Base-by-base conservation (phyloP, 1,284 basidiomycete genomes). In the Melampsora americana region DNA sequence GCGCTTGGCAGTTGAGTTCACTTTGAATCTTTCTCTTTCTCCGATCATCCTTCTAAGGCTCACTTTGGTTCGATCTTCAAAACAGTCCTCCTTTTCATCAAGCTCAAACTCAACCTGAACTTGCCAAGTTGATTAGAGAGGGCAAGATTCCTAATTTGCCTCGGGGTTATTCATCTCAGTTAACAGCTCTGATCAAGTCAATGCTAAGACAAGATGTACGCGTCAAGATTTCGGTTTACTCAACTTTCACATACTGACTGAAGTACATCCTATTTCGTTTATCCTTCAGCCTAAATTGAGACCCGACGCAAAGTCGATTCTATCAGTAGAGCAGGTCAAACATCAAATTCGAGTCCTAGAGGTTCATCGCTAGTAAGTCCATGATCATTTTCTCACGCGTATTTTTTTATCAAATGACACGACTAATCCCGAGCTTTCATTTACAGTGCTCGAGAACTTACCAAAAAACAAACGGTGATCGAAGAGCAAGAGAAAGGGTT, bases 141-240 rank as follows among this genome's bases (percentile, higher is more conserved):
- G 92, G 91, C 18, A 88, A 91, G 28, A 92, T 95, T 82, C 93
- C 93, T 16, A 90, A 91, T 16, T 83, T 95, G 68, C 93, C 92
- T 0, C 86, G 89, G 79, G 88, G 89, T 2, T 95, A 95, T 81
- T 92, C 90, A 18, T 88, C 89, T 74, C 85, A 88, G 1, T 83
- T 94, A 39, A 86, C 86, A 5, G 85, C 86, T n/a, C 86, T 90
- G 74, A 92, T 95, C 81, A 92, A 91, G 81, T 86, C 89, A 0
- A 95, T 95, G 93, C 84, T 95, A 5, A 92, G 89, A 81, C 85
- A 92, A 32, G 92, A 93, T 80, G 91, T 92, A 80, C 78, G 89
- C 83, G 28, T 6, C 26, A 12, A 14, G 14, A 44, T 56, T 69
- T 4, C 20, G 2, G 30, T 16, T 26, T 16, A 1, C 30, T 35